These are phyloP conservation scores for Rhodotorula taiwanensis DNA, from an alignment of 768 basidiomycete species.

Conservation along the genomic window DNA sequence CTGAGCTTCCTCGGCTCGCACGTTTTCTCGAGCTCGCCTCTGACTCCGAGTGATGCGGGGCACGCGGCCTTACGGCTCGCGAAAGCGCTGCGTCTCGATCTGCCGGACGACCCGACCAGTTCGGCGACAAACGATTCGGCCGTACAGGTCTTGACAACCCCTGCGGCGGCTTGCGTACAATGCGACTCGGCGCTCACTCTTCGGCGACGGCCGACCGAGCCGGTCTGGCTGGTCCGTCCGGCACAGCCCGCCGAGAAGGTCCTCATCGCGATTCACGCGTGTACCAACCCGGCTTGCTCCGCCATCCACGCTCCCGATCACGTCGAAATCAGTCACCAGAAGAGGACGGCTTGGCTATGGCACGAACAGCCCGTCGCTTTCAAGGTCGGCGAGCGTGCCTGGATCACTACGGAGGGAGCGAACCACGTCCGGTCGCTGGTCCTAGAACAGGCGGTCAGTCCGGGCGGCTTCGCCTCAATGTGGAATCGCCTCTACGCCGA, in stretches of 20 bases:
- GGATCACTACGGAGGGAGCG: background rate
- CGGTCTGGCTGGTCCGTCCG: constrained; percentile 1
- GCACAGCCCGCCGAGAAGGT: background rate
- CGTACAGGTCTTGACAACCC: constrained; percentile 15
- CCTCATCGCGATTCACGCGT: constrained; percentile 8
- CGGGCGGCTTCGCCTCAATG: constrained; percentile 1
- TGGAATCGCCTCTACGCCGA: constrained; percentile 9
- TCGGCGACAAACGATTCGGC: background rate
- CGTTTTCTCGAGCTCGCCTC: background rate
- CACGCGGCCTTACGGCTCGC: constrained; percentile 3
- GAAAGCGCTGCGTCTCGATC: constrained; percentile 8
- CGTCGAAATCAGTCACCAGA: constrained; percentile 1
- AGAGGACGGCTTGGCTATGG: constrained; percentile 3
- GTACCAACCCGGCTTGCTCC: constrained; percentile 1
- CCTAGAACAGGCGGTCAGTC: background rate
- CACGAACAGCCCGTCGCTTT: background rate
- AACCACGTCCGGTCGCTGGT: background rate
- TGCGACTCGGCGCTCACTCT: constrained; percentile 12
- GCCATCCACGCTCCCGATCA: constrained; percentile 15
- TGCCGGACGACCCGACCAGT: background rate
- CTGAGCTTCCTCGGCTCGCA: constrained; percentile 8
- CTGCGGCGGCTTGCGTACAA: constrained; percentile 3
- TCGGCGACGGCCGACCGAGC: background rate
- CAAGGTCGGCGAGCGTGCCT: constrained; percentile 22
- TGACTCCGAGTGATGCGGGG: too few relatives aligned